phyloP scores from a whole-genome alignment of 495 filamentous ascomycete species.

The Letharia lupina region DNA sequence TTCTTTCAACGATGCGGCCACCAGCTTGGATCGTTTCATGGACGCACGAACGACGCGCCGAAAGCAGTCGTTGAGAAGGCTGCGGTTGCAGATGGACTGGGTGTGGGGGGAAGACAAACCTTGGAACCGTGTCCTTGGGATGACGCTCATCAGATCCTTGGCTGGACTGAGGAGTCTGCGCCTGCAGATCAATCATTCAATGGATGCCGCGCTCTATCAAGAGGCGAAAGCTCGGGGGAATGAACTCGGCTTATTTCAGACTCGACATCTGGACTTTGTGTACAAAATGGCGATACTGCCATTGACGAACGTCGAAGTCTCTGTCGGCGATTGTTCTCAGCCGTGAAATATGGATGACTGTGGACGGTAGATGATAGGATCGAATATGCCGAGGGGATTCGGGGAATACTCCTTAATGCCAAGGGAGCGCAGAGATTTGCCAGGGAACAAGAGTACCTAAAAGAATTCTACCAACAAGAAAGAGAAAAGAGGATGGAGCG shows the following conservation, averaged over 20 bases:
- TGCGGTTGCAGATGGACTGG: neutral
- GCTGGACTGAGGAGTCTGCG: neutral
- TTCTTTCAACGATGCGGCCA: neutral
- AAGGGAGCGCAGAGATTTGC: neutral
- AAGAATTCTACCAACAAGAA: too few relatives aligned
- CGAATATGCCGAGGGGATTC: neutral
- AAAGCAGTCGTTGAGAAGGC: neutral
- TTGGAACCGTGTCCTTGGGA: neutral
- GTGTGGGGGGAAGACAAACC: neutral
- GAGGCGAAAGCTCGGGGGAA: neutral
- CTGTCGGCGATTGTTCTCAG: neutral
- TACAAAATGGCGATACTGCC: neutral
- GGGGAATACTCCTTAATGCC: neutral
- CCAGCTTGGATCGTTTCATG: neutral
- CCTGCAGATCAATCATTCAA: neutral
- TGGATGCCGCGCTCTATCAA: neutral
- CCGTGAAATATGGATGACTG: neutral
- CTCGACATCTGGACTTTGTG: neutral
- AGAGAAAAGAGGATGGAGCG: too few relatives aligned
- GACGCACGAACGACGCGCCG: neutral
- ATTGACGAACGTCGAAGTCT: neutral
- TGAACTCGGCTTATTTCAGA: neutral
- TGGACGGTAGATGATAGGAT: neutral
- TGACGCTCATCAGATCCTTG: neutral
- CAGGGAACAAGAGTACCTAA: neutral